These are phyloP conservation scores for Sporothrix pallida DNA, from an alignment of 2,329 filamentous ascomycete genomes.

Conservation along the genomic window DNA sequence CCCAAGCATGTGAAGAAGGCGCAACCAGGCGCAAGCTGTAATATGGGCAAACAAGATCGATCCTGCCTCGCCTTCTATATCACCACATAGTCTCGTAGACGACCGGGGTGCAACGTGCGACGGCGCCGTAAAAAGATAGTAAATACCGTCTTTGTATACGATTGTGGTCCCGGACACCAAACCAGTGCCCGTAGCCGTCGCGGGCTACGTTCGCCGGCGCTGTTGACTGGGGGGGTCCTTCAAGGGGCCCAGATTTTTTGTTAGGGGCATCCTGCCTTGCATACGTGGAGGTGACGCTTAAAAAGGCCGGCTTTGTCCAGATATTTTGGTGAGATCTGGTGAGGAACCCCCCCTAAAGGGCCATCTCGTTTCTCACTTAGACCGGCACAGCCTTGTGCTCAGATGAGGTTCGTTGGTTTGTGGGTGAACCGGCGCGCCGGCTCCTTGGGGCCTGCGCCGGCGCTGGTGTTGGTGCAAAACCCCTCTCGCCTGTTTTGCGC, in stretches of 20 bases:
- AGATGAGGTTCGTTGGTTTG: background rate
- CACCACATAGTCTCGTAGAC: too few relatives aligned
- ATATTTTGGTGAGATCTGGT: constrained; percentile 11
- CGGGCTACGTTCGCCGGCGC: background rate
- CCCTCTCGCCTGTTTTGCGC: background rate
- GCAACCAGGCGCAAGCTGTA: too few relatives aligned
- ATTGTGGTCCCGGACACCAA: background rate
- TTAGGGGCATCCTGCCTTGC: constrained; percentile 6
- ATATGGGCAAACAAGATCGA: background rate
- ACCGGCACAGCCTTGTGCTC: background rate
- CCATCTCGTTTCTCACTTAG: too few relatives aligned
- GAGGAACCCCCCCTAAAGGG: background rate
- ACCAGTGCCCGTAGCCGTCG: background rate
- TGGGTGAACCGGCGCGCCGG: constrained; percentile 4
- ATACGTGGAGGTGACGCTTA: background rate
- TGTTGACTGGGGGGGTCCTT: background rate
- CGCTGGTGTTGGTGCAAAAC: constrained; percentile 31
- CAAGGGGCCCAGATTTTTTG: background rate
- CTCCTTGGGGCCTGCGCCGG: constrained; percentile 19
- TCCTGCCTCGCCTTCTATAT: background rate
- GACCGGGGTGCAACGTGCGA: background rate
- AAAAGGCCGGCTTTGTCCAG: background rate
- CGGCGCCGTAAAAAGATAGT: constrained; percentile 23
- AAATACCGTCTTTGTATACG: too few relatives aligned
- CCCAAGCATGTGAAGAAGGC: background rate